These are phyloP conservation scores for Rhodotorula sp. DNA, from an alignment of 1,284 basidiomycete genomes.

Conservation along the genomic window DNA sequence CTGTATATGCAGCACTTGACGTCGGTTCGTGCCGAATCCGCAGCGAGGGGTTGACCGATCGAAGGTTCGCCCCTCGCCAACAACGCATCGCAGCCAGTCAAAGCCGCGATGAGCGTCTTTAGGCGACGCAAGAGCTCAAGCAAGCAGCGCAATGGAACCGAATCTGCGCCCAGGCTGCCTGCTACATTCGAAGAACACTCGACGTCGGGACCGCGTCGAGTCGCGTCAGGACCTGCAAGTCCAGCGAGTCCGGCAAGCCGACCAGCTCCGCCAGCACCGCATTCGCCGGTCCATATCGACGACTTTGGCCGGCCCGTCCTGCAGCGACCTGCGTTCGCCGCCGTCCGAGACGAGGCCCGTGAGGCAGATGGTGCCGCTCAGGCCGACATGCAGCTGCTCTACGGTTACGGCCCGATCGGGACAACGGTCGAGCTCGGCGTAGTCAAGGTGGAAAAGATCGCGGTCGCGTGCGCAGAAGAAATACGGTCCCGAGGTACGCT, in stretches of 20 bases:
- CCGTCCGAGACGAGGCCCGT: neutral
- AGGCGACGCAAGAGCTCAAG: slow-evolving; percentile 7
- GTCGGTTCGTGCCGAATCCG: neutral
- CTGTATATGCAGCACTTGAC: neutral
- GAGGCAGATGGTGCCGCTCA: slow-evolving; percentile 9
- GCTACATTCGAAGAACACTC: neutral
- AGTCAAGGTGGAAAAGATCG: slow-evolving; percentile 26
- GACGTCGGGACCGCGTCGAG: neutral
- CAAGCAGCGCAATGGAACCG: neutral
- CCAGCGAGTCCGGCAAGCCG: neutral
- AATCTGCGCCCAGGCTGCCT: neutral
- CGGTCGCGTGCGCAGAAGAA: slow-evolving; percentile 15
- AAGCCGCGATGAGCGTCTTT: slow-evolving; percentile 14
- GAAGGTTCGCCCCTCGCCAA: neutral
- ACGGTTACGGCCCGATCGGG: slow-evolving; percentile 33
- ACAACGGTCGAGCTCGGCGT: slow-evolving; percentile 31
- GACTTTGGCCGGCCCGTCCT: slow-evolving; percentile 36
- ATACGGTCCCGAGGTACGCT: slow-evolving; percentile 30
- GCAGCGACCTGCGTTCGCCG: slow-evolving; percentile 18
- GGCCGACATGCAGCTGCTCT: slow-evolving; percentile 28
- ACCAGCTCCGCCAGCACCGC: neutral
- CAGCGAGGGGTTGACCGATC: neutral
- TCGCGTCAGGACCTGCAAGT: neutral
- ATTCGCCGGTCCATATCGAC: slow-evolving; percentile 22
- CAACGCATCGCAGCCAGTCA: neutral